phyloP scores from a whole-genome alignment of 179 eudicot species.

The Drosera spatulata region DNA sequence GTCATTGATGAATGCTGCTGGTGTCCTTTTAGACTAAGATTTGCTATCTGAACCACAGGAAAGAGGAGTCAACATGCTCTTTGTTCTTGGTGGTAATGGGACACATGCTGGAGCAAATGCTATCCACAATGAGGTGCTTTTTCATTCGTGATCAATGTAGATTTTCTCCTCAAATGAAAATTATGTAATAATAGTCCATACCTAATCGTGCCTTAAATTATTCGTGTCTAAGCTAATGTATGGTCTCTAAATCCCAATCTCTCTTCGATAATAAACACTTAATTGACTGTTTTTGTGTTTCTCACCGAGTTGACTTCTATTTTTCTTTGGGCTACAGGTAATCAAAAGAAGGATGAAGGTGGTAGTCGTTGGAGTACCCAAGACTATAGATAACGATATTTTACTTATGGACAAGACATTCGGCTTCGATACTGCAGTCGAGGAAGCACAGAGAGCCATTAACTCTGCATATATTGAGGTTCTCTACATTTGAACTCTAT shows the following conservation, averaged over 20 bases:
- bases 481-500: not conserved
- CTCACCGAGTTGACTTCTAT: not conserved
- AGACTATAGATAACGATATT: conserved; percentile 97
- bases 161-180: not conserved
- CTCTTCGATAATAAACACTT: too few species aligned
- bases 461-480: conserved; percentile 99
- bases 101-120: conserved; percentile 99
- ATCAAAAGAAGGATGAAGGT: conserved; percentile 74
- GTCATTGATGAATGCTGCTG: not conserved
- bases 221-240: not conserved
- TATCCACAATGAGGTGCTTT: conserved; percentile 72
- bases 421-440: conserved; percentile 99
- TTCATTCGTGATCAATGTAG: not conserved
- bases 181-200: not conserved
- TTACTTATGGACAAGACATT: conserved; percentile 97
- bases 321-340: conserved; percentile 33
- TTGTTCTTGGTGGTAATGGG: conserved; percentile 96
- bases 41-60: conserved; percentile 25
- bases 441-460: conserved; percentile 97
- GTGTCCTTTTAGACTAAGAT: not conserved
- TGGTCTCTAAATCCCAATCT: not conserved
- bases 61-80: conserved; percentile 92
- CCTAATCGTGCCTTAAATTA: not conserved
- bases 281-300: too few species aligned
- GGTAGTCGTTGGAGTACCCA: conserved; percentile 95